These are phyloP conservation scores for Mucor plumbeus DNA, from an alignment of 371 early-diverging fungal species.

Conservation along the genomic window DNA sequence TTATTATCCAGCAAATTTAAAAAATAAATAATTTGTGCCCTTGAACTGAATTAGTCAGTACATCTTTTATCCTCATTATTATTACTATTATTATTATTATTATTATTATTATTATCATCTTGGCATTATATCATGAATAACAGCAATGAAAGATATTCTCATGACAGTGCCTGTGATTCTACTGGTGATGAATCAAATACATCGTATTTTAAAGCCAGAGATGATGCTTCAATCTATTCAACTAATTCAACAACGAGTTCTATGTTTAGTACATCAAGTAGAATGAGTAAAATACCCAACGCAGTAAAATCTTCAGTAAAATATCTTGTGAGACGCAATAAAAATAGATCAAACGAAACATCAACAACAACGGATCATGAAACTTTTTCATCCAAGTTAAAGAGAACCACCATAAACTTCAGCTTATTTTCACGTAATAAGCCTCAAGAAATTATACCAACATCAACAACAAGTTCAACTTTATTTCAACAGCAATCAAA, in stretches of 20 bases:
- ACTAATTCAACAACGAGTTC: slow-evolving; percentile 45
- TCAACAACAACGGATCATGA: slow-evolving; percentile 6
- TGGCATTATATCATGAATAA: background rate
- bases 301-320: slow-evolving; percentile 49
- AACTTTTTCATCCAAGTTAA: slow-evolving; percentile 19
- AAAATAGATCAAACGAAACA: slow-evolving; percentile 8
- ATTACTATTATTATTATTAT: background rate
- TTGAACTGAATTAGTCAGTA: background rate
- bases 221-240: slow-evolving; percentile 47
- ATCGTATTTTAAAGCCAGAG: slow-evolving; percentile 6
- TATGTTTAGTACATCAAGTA: slow-evolving; percentile 48
- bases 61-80: background rate
- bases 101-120: background rate
- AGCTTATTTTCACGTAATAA: slow-evolving; percentile 1
- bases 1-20: background rate
- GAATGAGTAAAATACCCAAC: slow-evolving; percentile 41
- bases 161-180: slow-evolving; percentile 20
- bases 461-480: slow-evolving; percentile 9
- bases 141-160: slow-evolving; percentile 8
- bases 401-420: slow-evolving; percentile 17
- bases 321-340: slow-evolving; percentile 32
- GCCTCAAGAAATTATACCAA: slow-evolving; percentile 10
- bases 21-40: background rate
- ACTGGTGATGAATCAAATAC: slow-evolving; percentile 8
- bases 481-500: slow-evolving; percentile 1